Conservation (phyloP, 495 filamentous ascomycete genomes). For the Aspergillus egyptiacus region DNA sequence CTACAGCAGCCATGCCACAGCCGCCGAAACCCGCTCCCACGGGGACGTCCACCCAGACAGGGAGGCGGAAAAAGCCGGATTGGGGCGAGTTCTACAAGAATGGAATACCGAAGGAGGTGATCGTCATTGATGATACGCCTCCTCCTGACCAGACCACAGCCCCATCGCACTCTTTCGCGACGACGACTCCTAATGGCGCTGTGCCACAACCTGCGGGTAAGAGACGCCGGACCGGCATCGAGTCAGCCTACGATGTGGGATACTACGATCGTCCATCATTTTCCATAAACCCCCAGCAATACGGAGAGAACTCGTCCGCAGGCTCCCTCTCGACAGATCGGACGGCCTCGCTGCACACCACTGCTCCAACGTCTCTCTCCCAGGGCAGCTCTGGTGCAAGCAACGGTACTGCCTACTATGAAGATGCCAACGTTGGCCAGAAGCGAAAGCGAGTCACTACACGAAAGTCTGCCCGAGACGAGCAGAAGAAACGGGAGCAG, state of each 20-base stretch:
- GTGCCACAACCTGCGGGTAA: conserved; percentile 53
- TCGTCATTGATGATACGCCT: conserved; percentile 90
- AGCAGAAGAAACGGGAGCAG: conserved; percentile 69
- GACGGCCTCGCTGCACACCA: conserved; percentile 81
- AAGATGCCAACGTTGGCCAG: conserved; percentile 58
- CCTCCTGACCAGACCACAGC: conserved; percentile 52
- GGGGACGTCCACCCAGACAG: conserved; percentile 45
- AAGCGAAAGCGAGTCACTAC: conserved; percentile 82
- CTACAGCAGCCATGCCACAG: conserved; percentile 25
- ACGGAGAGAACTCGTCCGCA: conserved; percentile 56
- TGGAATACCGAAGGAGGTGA: conserved; percentile 86
- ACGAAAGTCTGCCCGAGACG: conserved; percentile 67
- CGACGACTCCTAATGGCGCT: conserved; percentile 26
- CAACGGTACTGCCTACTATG: conserved; percentile 44
- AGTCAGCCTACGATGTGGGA: conserved; percentile 58
- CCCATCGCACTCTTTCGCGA: conserved; percentile 23
- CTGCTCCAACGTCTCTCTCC: conserved; percentile 84
- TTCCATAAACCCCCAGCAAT: conserved; percentile 66
- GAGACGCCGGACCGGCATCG: conserved; percentile 56
- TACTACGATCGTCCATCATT: conserved; percentile 57
- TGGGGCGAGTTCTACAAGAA: conserved; percentile 92
- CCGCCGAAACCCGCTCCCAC: conserved; percentile 23
- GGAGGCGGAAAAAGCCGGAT: conserved; percentile 61
- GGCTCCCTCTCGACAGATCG: conserved; percentile 77
- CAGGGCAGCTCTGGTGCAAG: conserved; percentile 57